phyloP scores from a whole-genome alignment of 768 basidiomycete genomes.

The Imleria badia region DNA sequence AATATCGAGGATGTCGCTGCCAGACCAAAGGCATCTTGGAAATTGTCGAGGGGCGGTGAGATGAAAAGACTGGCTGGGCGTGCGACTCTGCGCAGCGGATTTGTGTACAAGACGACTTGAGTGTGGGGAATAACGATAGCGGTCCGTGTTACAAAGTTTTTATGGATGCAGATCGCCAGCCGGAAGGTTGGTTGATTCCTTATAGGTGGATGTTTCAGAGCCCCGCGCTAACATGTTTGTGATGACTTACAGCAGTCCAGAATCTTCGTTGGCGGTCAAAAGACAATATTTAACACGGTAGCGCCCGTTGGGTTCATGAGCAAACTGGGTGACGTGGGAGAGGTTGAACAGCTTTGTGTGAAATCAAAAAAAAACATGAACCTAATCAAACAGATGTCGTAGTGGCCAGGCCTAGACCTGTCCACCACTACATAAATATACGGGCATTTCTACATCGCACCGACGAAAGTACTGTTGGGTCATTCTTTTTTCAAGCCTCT shows the following conservation, averaged over 20 bases:
- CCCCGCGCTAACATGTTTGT: background rate
- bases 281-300: constrained; percentile 6
- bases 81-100: constrained; percentile 4
- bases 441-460: no score
- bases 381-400: no score
- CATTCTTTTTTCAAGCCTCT: no score
- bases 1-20: constrained; percentile 55
- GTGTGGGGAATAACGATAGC: constrained; percentile 15
- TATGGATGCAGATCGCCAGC: background rate
- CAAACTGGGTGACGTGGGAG: constrained; percentile 23
- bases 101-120: constrained; percentile 4
- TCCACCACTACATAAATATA: no score
- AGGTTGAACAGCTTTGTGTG: background rate
- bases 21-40: constrained; percentile 31
- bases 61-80: constrained; percentile 6
- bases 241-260: constrained; percentile 16
- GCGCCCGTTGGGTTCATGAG: constrained; percentile 17
- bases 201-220: background rate
- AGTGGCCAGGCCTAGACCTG: no score
- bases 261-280: constrained; percentile 1
- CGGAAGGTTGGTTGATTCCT: constrained; percentile 1
- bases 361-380: background rate
- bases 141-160: constrained; percentile 12
- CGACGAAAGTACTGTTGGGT: no score
- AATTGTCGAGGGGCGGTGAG: background rate